Base-by-base conservation (phyloP, 2,329 filamentous ascomycete species). In the Talaromyces sp. region DNA sequence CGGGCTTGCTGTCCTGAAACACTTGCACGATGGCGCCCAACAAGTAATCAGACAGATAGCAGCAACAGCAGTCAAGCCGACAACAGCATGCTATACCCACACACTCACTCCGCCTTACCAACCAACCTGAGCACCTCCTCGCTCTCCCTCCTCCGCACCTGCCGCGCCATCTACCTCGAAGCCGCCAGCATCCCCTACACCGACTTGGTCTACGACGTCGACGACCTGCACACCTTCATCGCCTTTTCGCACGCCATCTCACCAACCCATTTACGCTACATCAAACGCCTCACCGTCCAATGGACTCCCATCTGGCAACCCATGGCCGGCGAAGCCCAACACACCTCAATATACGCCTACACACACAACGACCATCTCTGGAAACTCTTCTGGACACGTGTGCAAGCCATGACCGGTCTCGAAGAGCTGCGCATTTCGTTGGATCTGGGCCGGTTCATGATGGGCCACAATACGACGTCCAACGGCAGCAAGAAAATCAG, bases 171-270 rank as follows among this genome's bases (percentile, higher is more conserved):
- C 62, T 71, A 75, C 63, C 64, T 67, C 58, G 74, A 76, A 56
- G 65, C 73, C 1, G 64, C 67, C 8, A 59, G 65, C 2, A 60
- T 71, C 5, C 66, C 70, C 3, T 76, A 76, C 62, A 54, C 58
- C 19, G 60, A 63, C n/a, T 58, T 68, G 2, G 62, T 62, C 24
- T 74, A 75, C 56, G 72, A 76, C 57, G 68, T 73, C 8, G 71
- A 74, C 50, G 72, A 75, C 62, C 63, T 76, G 3, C 68, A 71
- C 57, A 74, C 73, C 21, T 74, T 75, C 58, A 65, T 75, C 17
- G 68, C 70, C 5, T 75, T 75, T 61, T 65, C 67, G 2, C 51
- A 56, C 0, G 63, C 62, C 17, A 58, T 76, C 8, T 65, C 65
- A 6, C 58, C 68, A 0, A 9, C 52, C 3, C 64, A 65, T 10